A percentile compares a stretch with the other conserved stretches of the same genome.
Conservation (phyloP, 192 early-diverging fungal genomes). For the Entomortierella chlamydospora region DNA sequence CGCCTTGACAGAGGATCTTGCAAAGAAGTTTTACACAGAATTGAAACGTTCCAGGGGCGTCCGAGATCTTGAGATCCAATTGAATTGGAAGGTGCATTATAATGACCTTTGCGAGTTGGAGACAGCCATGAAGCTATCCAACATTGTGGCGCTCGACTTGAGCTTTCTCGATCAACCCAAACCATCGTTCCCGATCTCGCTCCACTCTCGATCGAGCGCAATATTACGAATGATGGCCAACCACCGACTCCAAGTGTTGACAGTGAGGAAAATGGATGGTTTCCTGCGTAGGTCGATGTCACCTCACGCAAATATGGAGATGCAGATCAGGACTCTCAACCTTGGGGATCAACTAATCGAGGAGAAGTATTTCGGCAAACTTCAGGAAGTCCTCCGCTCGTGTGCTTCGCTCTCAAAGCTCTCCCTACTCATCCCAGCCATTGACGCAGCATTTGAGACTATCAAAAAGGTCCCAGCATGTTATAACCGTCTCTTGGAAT, state of each 20-base stretch:
- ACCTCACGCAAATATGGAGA: background rate
- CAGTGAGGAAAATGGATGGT: background rate
- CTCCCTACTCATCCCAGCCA: background rate
- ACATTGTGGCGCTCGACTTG: background rate
- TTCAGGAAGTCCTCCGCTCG: background rate
- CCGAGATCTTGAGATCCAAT: background rate
- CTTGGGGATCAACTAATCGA: background rate
- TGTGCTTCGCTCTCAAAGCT: background rate
- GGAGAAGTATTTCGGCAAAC: background rate
- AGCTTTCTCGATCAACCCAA: background rate
- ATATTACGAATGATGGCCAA: slow-evolving; percentile 7
- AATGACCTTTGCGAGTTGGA: slow-evolving; percentile 1
- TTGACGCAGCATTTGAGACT: background rate
- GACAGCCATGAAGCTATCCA: background rate
- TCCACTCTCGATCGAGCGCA: background rate
- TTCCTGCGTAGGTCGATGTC: background rate
- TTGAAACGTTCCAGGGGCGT: background rate
- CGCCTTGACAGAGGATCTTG: background rate
- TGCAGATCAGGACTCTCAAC: background rate
- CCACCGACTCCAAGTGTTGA: background rate
- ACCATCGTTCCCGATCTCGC: slow-evolving; percentile 1
- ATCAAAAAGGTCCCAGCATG: background rate
- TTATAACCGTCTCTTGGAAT: background rate
- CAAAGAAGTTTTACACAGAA: slow-evolving; percentile 5
- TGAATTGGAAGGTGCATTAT: background rate